Evolutionary conservation across 164 flowering plant genomes (phyloP).

Genomic region (Taxillus chinensis): DNA sequence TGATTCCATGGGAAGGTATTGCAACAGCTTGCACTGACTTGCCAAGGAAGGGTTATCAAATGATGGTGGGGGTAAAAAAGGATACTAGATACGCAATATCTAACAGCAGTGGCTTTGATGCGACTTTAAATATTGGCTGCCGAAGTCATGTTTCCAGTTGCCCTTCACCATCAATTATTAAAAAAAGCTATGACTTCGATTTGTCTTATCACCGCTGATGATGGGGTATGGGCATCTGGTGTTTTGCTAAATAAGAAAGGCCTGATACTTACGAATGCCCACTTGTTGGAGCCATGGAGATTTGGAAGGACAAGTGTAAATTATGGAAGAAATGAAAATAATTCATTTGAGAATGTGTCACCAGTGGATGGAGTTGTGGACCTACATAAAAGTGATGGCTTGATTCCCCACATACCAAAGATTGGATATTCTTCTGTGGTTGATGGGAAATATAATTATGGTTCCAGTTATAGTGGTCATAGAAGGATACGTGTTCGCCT

Average conservation of each 20-base stretch:
- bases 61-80: constrained; percentile 7
- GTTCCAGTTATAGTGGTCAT: constrained; percentile 15
- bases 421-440: constrained; percentile 13
- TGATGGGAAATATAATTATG: constrained; percentile 13
- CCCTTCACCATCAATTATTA: constrained; percentile 25
- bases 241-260: constrained; percentile 74
- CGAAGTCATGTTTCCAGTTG: constrained; percentile 9
- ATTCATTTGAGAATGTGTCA: constrained; percentile 12
- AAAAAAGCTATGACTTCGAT: constrained; percentile 63
- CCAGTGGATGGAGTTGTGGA: constrained; percentile 6
- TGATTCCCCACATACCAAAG: constrained; percentile 12
- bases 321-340: constrained; percentile 18
- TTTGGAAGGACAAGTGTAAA: constrained; percentile 45
- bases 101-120: constrained; percentile 5
- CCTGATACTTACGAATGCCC: constrained; percentile 93
- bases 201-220: constrained; percentile 65
- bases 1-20: constrained; percentile 91
- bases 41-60: constrained; percentile 27
- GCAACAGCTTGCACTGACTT: constrained; percentile 46
- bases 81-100: not conserved
- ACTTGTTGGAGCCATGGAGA: constrained; percentile 96
- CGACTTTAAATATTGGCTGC: constrained; percentile 3
- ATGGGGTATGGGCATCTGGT: constrained; percentile 96
- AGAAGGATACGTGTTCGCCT: constrained; percentile 61
- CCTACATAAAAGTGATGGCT: constrained; percentile 6